A percentile compares a stretch with the other conserved stretches of the same genome.
Evolutionary conservation across 305 asterid species (phyloP).

Genomic region (Withania somnifera): DNA sequence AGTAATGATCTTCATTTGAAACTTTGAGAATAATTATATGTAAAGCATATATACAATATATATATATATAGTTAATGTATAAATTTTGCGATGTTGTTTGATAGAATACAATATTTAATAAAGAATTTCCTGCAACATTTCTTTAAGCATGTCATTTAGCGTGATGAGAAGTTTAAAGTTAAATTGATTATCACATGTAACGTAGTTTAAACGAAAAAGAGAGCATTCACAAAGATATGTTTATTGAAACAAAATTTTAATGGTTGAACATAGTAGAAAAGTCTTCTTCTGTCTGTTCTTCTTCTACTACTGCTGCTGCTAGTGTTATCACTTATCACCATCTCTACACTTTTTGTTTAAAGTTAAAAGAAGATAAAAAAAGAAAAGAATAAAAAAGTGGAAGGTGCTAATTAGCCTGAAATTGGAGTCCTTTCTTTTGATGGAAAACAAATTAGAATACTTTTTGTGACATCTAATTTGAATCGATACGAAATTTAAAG

Average conservation of each 20-base stretch:
- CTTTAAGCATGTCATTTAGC: not conserved
- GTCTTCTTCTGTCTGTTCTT: not conserved
- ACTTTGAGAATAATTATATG: too few relatives aligned
- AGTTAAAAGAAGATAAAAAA: not conserved
- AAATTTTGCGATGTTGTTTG: too few relatives aligned
- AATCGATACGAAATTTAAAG: not conserved
- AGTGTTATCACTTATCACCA: not conserved
- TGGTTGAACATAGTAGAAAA: not conserved
- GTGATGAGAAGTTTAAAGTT: too few relatives aligned
- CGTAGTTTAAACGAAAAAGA: too few relatives aligned
- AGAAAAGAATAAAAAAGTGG: not conserved
- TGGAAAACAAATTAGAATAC: not conserved
- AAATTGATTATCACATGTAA: too few relatives aligned
- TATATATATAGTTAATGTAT: too few relatives aligned
- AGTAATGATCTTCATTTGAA: not conserved
- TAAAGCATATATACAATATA: too few relatives aligned
- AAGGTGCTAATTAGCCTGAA: not conserved
- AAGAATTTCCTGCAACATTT: too few relatives aligned
- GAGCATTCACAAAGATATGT: too few relatives aligned
- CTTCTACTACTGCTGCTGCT: not conserved
- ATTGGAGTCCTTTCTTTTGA: not conserved
- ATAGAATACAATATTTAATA: too few relatives aligned
- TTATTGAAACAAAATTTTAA: not conserved
- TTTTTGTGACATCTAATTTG: too few relatives aligned
- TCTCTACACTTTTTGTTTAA: not conserved